A percentile compares a stretch with the other conserved stretches of the same genome.
Evolutionary conservation across 371 early-diverging fungal genomes (phyloP).

Genomic region (Dinochytrium kinnereticum): DNA sequence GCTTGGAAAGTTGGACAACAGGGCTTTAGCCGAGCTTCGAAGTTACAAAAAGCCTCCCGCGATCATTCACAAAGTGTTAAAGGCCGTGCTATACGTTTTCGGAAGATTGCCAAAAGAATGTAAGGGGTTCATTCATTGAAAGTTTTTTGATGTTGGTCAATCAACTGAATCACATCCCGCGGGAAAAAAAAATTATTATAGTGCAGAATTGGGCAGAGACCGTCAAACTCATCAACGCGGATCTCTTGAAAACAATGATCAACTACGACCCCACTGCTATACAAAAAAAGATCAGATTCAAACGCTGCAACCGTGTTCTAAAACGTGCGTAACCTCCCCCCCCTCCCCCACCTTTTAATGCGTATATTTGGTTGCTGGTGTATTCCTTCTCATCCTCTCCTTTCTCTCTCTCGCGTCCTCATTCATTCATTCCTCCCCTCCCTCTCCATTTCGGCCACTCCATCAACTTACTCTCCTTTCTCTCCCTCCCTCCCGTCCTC

Average conservation of each 20-base stretch:
- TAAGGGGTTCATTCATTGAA: conserved; percentile 17
- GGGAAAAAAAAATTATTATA: no score
- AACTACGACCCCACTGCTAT: conserved; percentile 59
- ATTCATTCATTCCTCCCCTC: no score
- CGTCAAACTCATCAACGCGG: conserved; percentile 51
- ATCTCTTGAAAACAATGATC: conserved; percentile 53
- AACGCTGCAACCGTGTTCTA: conserved; percentile 48
- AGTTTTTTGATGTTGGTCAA: no score
- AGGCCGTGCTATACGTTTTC: conserved; percentile 59
- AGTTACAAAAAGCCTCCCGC: conserved; percentile 60
- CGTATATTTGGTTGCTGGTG: no score
- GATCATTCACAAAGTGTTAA: conserved; percentile 54
- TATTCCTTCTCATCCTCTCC: background rate
- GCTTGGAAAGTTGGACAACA: conserved; percentile 46
- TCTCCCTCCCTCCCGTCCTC: no score
- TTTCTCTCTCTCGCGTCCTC: conserved; percentile 9
- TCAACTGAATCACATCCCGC: no score
- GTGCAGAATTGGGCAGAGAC: conserved; percentile 44
- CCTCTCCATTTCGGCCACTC: no score
- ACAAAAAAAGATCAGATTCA: conserved; percentile 58
- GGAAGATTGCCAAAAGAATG: conserved; percentile 53
- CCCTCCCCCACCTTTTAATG: no score
- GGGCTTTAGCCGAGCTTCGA: conserved; percentile 53
- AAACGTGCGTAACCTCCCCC: no score
- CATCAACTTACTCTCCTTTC: no score